A percentile compares a stretch with the other conserved stretches of the same genome.
These are phyloP conservation scores for Dittrichia graveolens DNA, from an alignment of 129 eudicot species.

Conservation along the genomic window DNA sequence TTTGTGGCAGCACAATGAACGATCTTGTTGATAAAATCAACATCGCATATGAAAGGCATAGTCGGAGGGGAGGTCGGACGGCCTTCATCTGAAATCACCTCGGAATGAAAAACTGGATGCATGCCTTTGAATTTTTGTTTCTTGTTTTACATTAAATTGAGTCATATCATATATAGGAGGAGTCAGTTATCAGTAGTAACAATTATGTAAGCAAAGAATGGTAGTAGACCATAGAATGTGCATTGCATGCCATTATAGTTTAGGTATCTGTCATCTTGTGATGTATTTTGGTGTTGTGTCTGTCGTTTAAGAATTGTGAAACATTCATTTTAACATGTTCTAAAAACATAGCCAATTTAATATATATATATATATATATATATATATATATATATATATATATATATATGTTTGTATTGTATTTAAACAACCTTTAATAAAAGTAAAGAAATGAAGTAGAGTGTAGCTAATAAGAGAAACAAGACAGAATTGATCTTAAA, in stretches of 20 bases:
- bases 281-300: neutral
- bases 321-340: neutral
- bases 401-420: too few relatives aligned
- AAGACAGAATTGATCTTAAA: too few relatives aligned
- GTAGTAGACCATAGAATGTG: neutral
- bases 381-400: too few relatives aligned
- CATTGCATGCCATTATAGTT: slow-evolving; percentile 19
- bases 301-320: neutral
- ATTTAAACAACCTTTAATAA: too few relatives aligned
- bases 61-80: slow-evolving; percentile 91
- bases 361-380: too few relatives aligned
- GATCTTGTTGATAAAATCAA: slow-evolving; percentile 95
- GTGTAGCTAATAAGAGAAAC: too few relatives aligned
- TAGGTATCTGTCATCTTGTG: slow-evolving; percentile 17
- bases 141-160: slow-evolving; percentile 12
- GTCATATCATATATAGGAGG: neutral
- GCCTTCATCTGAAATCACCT: slow-evolving; percentile 58
- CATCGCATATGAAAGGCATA: slow-evolving; percentile 86
- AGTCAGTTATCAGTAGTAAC: neutral
- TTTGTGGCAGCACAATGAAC: slow-evolving; percentile 77
- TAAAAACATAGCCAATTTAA: too few relatives aligned
- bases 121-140: slow-evolving; percentile 25
- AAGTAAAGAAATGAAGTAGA: too few relatives aligned
- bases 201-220: slow-evolving; percentile 17
- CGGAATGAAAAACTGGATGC: neutral